A percentile compares a stretch with the other conserved stretches of the same genome.
These are phyloP conservation scores for Neonectria ditissima DNA, from an alignment of 2,329 filamentous ascomycete species.

Conservation along the genomic window DNA sequence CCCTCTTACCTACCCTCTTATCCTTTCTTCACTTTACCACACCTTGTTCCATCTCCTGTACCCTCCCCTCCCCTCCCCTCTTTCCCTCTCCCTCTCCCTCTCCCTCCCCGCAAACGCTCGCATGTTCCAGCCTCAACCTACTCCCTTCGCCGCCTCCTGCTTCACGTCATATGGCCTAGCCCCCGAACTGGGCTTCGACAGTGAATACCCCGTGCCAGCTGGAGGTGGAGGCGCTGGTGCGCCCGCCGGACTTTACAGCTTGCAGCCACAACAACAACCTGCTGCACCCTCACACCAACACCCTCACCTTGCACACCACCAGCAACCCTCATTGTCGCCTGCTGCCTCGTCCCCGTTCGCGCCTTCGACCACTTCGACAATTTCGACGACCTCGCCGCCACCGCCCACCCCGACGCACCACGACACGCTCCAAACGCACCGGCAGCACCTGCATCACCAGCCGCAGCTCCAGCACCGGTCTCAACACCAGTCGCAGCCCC, in stretches of 20 bases:
- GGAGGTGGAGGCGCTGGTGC: slow-evolving; percentile 42
- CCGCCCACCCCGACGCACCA: slow-evolving; percentile 28
- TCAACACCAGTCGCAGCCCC: slow-evolving; percentile 28
- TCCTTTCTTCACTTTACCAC: too few relatives aligned
- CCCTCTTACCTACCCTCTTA: too few relatives aligned
- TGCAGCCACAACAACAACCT: slow-evolving; percentile 18
- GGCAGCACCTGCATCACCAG: slow-evolving; percentile 37
- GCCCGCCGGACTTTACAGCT: slow-evolving; percentile 30
- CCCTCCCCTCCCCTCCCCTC: slow-evolving; percentile 28
- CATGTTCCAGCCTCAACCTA: slow-evolving; percentile 69
- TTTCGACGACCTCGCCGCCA: slow-evolving; percentile 32
- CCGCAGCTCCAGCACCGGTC: slow-evolving; percentile 6
- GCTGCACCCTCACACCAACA: slow-evolving; percentile 25
- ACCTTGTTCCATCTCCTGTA: too few relatives aligned
- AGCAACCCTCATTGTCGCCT: slow-evolving; percentile 33
- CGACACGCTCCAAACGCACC: slow-evolving; percentile 19
- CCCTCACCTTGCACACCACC: slow-evolving; percentile 24
- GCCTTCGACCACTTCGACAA: slow-evolving; percentile 31
- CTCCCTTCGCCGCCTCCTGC: slow-evolving; percentile 59
- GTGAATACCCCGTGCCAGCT: slow-evolving; percentile 37
- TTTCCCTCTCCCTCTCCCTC: slow-evolving; percentile 22
- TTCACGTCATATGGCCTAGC: slow-evolving; percentile 56
- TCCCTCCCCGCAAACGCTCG: slow-evolving; percentile 25
- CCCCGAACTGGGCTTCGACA: slow-evolving; percentile 44
- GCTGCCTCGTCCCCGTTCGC: slow-evolving; percentile 35